These are phyloP conservation scores for Agrocybe pediades DNA, from an alignment of 768 basidiomycete genomes.

Conservation along the genomic window DNA sequence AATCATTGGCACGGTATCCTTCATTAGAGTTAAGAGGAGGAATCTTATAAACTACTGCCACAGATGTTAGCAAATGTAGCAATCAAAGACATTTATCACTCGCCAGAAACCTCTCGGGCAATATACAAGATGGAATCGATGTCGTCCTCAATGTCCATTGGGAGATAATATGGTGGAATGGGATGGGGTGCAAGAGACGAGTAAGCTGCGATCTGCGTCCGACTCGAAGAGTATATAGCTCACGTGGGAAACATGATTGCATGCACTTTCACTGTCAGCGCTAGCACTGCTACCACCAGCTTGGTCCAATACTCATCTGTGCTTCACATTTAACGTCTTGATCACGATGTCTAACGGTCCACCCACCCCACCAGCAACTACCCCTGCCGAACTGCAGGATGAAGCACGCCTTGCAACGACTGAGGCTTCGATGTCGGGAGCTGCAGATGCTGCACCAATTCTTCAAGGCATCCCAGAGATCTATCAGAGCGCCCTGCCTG, in stretches of 20 bases:
- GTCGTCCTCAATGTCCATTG: constrained; percentile 67
- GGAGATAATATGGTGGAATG: background rate
- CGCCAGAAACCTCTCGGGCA: constrained; percentile 89
- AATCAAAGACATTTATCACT: constrained; percentile 15
- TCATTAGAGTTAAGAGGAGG: constrained; percentile 85
- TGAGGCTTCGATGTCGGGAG: constrained; percentile 7
- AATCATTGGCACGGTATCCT: constrained; percentile 90
- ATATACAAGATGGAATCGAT: constrained; percentile 90
- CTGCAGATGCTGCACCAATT: constrained; percentile 14
- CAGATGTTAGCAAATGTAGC: background rate
- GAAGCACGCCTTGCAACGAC: constrained; percentile 35
- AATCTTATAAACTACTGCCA: constrained; percentile 78
- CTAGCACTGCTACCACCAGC: too few species aligned
- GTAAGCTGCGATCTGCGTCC: background rate
- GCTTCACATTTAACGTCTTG: background rate
- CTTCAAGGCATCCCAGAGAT: constrained; percentile 10
- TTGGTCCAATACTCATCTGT: background rate
- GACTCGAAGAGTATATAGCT: background rate
- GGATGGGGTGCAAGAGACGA: background rate
- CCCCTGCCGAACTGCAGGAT: constrained; percentile 56
- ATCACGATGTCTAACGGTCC: constrained; percentile 56
- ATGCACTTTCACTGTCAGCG: too few species aligned
- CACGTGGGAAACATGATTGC: background rate
- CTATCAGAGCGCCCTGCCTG: constrained; percentile 33
- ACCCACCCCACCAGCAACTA: constrained; percentile 64